A percentile compares a stretch with the other conserved stretches of the same genome.
These are phyloP conservation scores for Sophora flavescens DNA, from an alignment of 306 rosid species.

Conservation along the genomic window DNA sequence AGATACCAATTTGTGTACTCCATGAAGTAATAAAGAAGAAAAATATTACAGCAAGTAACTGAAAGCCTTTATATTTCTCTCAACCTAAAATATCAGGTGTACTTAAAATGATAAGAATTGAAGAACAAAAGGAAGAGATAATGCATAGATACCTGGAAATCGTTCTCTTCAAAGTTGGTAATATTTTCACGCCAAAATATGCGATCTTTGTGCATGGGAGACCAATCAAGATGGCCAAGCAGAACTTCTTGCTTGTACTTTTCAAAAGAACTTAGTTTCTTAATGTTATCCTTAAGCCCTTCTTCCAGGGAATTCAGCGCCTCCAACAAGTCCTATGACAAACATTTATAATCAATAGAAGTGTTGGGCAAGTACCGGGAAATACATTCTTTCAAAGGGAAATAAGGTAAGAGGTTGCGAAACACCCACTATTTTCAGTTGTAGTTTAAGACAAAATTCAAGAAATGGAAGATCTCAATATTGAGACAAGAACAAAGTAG, in stretches of 20 bases:
- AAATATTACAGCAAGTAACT: constrained; percentile 3
- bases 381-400: constrained; percentile 19
- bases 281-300: constrained; percentile 87
- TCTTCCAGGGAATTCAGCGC: constrained; percentile 86
- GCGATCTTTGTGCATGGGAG: constrained; percentile 97
- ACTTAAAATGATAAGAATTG: constrained; percentile 19
- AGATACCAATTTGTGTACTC: not conserved
- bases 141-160: constrained; percentile 79
- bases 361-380: constrained; percentile 14
- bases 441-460: constrained; percentile 9
- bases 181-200: constrained; percentile 95
- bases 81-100: not conserved
- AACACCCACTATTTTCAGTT: constrained; percentile 6
- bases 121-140: constrained; percentile 22
- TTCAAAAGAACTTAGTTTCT: constrained; percentile 90
- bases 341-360: constrained; percentile 39
- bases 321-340: constrained; percentile 86
- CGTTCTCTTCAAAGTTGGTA: constrained; percentile 84
- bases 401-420: not conserved
- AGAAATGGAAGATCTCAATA: constrained; percentile 26
- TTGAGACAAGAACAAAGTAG: constrained; percentile 10
- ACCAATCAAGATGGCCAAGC: constrained; percentile 96
- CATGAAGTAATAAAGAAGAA: not conserved
- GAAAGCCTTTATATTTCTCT: constrained; percentile 22
- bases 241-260: constrained; percentile 96